Percentiles rank a stretch among this genome's conserved stretches.
phyloP scores from a whole-genome alignment of 78 protist genomes.

The Anaeramoeba flamelloides region DNA sequence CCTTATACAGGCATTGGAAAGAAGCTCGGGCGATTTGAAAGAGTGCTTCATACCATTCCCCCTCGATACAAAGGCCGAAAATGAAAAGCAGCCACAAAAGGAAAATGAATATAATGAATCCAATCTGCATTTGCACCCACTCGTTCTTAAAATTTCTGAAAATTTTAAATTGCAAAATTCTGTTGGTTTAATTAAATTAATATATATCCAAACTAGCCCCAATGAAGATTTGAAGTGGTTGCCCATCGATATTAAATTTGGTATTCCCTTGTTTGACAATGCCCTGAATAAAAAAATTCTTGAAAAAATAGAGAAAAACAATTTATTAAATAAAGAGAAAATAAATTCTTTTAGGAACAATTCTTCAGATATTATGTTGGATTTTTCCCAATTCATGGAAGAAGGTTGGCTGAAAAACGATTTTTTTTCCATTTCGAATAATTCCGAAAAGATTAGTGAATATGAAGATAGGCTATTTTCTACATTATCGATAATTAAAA shows the following conservation, averaged over 20 bases:
- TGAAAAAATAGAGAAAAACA: too few relatives aligned
- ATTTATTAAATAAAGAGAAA: too few relatives aligned
- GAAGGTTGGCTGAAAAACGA: too few relatives aligned
- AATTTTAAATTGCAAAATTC: not conserved
- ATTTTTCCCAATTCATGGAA: too few relatives aligned
- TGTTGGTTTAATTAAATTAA: not conserved
- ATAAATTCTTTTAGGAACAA: too few relatives aligned
- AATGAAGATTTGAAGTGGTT: not conserved
- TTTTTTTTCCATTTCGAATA: too few relatives aligned
- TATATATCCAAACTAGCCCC: not conserved
- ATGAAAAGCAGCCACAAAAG: not conserved
- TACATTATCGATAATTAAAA: too few relatives aligned
- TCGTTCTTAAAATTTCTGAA: not conserved
- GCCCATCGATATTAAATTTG: not conserved
- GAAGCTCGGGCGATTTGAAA: not conserved
- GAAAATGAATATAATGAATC: conserved; percentile 1
- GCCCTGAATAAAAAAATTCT: too few relatives aligned
- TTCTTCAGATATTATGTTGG: too few relatives aligned
- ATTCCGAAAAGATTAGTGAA: too few relatives aligned
- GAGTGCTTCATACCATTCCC: not conserved
- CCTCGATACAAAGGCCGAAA: not conserved
- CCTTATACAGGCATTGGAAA: not conserved
- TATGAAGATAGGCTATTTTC: too few relatives aligned
- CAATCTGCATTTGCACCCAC: not conserved
- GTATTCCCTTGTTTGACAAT: not conserved